Percentiles rank a stretch among this genome's conserved stretches.
Conservation (phyloP, 805 yeast species). For the Candida argentea region DNA sequence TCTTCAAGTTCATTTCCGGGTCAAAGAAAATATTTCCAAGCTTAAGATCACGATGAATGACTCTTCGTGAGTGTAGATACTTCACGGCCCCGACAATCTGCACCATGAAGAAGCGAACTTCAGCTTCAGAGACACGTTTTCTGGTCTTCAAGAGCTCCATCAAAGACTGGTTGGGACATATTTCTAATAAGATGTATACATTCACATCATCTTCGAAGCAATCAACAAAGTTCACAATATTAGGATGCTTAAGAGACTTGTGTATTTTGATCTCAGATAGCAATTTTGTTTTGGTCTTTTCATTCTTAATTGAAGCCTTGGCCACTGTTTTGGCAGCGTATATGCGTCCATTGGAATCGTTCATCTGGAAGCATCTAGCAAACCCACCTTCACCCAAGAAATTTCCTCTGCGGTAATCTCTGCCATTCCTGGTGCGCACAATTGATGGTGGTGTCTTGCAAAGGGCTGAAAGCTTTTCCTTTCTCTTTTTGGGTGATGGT, state of each 20-base stretch:
- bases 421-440: slow-evolving; percentile 77
- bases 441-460: slow-evolving; percentile 96
- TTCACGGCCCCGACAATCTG: slow-evolving; percentile 92
- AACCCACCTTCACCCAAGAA: slow-evolving; percentile 98
- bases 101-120: slow-evolving; percentile 79
- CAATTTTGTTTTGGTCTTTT: slow-evolving; percentile 78
- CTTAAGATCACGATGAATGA: slow-evolving; percentile 92
- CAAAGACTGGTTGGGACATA: slow-evolving; percentile 89
- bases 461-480: slow-evolving; percentile 79
- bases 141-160: slow-evolving; percentile 87
- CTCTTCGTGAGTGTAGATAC: slow-evolving; percentile 85
- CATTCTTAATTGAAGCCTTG: slow-evolving; percentile 83
- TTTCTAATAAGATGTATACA: slow-evolving; percentile 87
- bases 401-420: slow-evolving; percentile 82
- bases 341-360: slow-evolving; percentile 75
- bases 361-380: slow-evolving; percentile 96
- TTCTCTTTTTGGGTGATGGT: slow-evolving; percentile 54
- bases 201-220: slow-evolving; percentile 95
- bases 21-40: slow-evolving; percentile 94
- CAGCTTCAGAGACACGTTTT: slow-evolving; percentile 81
- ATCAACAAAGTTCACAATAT: slow-evolving; percentile 86
- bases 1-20: slow-evolving; percentile 84
- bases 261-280: slow-evolving; percentile 93
- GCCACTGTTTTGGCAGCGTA: slow-evolving; percentile 98
- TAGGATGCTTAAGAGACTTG: slow-evolving; percentile 78